Evolutionary conservation across 2,329 filamentous ascomycete genomes (phyloP), one percentile per base, ranked within the genome.

Genomic region (Pyricularia pennisetigena): DNA sequence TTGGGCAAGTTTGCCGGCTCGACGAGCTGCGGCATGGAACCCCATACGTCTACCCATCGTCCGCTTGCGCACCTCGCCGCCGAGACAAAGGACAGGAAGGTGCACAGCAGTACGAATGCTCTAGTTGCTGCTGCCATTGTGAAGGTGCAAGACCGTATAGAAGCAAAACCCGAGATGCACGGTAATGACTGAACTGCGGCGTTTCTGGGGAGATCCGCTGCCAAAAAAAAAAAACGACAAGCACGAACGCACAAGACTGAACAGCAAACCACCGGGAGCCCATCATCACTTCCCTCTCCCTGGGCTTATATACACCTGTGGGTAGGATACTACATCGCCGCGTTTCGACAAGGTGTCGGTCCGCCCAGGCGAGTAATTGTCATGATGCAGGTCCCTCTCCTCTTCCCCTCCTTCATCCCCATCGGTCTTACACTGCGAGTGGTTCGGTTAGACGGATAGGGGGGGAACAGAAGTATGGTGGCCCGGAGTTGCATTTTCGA

Each of bases 11-110:
- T 89, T 7, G 76, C 78, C 1, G 82, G 82, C 75, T 89, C 87
- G 1, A 83, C 85, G 68, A 88, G 77, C 73, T 89, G 86, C 0
- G 86, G 86, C 86, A 88, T 89, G 2, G 84, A 76, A 0, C 84
- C 82, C 86, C 86, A 89, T 14, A 85, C 84, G 70, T 85, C 83
- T 16, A 88, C 81, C 87, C 87, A 90, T 41, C 66, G 16, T 7
- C 66, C 66, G 29, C 30, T 57, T 12, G 12, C 23, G 66, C 57
- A 61, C 28, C 12, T 41, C 9, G 26, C 57, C 8, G 66, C 57
- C 20, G 26, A 29, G 54, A n/a, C 66, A 26, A 67, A 41, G 9
- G 66, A 41, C 28, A 67, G 23, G 23, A 67, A 28, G 12, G 66
- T 29, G 67, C 70, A 26, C 64, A 66, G 65, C 30, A 66, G 65